phyloP scores from a whole-genome alignment of 2,329 filamentous ascomycete genomes.

The Fusarium sp. region DNA sequence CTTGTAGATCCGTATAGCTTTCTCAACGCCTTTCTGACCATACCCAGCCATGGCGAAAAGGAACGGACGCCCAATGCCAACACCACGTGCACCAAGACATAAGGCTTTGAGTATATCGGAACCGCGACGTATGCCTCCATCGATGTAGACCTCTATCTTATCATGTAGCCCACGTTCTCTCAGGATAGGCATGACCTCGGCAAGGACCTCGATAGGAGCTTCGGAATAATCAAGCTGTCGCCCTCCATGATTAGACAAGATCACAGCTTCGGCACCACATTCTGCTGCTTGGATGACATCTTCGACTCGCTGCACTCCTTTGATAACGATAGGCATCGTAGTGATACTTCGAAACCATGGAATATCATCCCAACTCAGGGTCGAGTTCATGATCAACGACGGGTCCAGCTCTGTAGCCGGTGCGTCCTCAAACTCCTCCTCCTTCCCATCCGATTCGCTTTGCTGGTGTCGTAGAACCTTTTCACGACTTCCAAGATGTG shows the following conservation, averaged over 20 bases:
- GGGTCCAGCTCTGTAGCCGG: constrained; percentile 31
- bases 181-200: constrained; percentile 90
- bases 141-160: constrained; percentile 87
- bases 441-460: neutral
- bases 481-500: constrained; percentile 28
- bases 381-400: constrained; percentile 67
- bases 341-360: constrained; percentile 92
- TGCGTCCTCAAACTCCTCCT: constrained; percentile 16
- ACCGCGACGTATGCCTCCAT: constrained; percentile 87
- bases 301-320: constrained; percentile 94
- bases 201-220: constrained; percentile 86
- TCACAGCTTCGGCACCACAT: constrained; percentile 84
- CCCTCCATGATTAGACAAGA: constrained; percentile 95
- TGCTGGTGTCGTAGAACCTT: constrained; percentile 15
- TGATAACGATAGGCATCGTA: constrained; percentile 91
- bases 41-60: constrained; percentile 95
- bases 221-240: constrained; percentile 92
- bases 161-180: constrained; percentile 77
- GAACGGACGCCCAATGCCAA: constrained; percentile 94
- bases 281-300: constrained; percentile 89
- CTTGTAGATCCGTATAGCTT: constrained; percentile 89
- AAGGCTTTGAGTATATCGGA: constrained; percentile 96
- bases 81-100: constrained; percentile 88
- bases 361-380: constrained; percentile 92
- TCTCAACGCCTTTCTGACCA: constrained; percentile 86